Evolutionary conservation across 2,329 filamentous ascomycete species (phyloP).

Genomic region (Claviceps pazoutovae): DNA sequence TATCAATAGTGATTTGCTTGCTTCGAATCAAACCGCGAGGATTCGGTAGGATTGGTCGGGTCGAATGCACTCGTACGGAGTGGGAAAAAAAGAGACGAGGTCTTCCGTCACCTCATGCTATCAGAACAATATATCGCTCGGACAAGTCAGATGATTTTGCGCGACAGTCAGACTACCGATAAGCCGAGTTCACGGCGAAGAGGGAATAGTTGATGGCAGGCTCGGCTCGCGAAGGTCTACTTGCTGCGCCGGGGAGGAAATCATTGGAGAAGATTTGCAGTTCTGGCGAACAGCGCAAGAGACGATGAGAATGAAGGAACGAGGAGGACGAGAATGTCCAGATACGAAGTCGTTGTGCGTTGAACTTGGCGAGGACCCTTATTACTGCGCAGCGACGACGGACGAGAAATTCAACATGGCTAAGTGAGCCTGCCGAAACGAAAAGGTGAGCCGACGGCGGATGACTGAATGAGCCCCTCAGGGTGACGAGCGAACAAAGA

Average conservation of each 20-base stretch:
- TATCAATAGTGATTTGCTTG: background rate
- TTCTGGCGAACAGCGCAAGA: conserved; percentile 7
- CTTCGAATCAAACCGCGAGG: conserved; percentile 4
- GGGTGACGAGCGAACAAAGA: conserved; percentile 6
- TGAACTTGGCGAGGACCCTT: background rate
- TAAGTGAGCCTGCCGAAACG: conserved; percentile 5
- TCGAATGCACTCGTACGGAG: background rate
- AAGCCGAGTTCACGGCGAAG: conserved; percentile 16
- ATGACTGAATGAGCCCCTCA: conserved; percentile 8
- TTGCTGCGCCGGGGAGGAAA: conserved; percentile 20
- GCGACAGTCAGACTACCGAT: conserved; percentile 20
- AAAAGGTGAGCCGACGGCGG: conserved; percentile 7
- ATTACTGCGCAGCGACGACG: background rate
- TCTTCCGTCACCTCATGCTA: conserved; percentile 20
- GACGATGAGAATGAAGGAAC: background rate
- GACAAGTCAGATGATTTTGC: background rate
- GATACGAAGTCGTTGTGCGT: background rate
- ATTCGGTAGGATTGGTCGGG: background rate
- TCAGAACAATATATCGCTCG: conserved; percentile 14
- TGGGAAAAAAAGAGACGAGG: conserved; percentile 11
- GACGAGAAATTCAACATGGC: background rate
- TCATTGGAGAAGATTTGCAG: conserved; percentile 20
- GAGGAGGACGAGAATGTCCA: background rate
- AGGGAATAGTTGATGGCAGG: conserved; percentile 15
- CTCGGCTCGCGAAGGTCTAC: conserved; percentile 23